A percentile compares a stretch with the other conserved stretches of the same genome.
Evolutionary conservation across 2,329 filamentous ascomycete genomes (phyloP).

Genomic region (Penicillium sp.): DNA sequence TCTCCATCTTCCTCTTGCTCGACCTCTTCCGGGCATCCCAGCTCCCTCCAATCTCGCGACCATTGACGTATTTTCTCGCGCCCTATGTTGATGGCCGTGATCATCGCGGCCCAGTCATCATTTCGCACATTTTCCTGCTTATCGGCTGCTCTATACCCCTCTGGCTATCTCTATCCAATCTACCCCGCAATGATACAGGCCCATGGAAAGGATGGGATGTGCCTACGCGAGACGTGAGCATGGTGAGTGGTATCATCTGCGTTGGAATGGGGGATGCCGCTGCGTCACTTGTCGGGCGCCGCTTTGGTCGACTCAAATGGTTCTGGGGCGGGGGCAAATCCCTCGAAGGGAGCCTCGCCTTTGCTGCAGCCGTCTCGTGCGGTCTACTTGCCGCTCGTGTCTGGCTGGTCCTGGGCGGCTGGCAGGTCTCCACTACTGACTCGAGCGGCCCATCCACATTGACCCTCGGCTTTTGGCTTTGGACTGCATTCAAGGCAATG

Average conservation of each 20-base stretch:
- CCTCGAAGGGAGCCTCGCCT: constrained; percentile 77
- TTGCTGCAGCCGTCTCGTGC: constrained; percentile 68
- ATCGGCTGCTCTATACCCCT: constrained; percentile 92
- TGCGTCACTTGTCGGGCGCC: constrained; percentile 79
- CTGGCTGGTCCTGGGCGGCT: constrained; percentile 74
- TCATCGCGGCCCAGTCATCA: constrained; percentile 85
- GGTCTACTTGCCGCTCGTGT: constrained; percentile 64
- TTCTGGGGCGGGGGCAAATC: constrained; percentile 96
- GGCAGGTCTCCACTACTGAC: constrained; percentile 41
- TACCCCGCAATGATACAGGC: constrained; percentile 52
- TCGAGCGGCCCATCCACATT: constrained; percentile 11
- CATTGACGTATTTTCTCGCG: constrained; percentile 77
- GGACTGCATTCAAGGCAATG: constrained; percentile 53
- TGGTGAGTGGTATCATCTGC: constrained; percentile 88
- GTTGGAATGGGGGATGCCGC: constrained; percentile 94
- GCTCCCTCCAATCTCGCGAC: constrained; percentile 79
- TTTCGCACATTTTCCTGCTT: constrained; percentile 91
- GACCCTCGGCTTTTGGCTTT: constrained; percentile 24
- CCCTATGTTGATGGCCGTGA: constrained; percentile 94
- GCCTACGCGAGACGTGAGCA: constrained; percentile 66
- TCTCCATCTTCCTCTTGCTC: constrained; percentile 79
- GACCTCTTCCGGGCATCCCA: constrained; percentile 87
- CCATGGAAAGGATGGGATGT: constrained; percentile 71
- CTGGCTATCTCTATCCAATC: constrained; percentile 75
- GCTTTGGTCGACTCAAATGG: constrained; percentile 86